Conservation (phyloP, 805 yeast species). For the Saccharomycopsis guyanensis region DNA sequence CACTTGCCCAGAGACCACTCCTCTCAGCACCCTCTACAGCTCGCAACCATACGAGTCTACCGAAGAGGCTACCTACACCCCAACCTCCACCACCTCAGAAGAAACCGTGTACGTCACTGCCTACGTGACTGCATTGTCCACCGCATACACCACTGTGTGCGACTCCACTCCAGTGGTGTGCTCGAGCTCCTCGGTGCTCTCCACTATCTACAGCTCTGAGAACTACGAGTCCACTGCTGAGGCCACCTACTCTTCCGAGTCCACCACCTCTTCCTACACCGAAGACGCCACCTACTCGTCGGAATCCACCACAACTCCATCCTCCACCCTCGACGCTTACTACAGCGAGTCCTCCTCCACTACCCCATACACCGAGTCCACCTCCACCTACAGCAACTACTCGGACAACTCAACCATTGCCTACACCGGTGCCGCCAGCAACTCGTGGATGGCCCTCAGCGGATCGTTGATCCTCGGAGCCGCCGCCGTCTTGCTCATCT, state of each 20-base stretch:
- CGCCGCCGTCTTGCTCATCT: conserved; percentile 17
- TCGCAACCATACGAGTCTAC: conserved; percentile 1
- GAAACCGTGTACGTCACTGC: conserved; percentile 20
- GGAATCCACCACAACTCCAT: background rate
- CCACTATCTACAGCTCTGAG: conserved; percentile 8
- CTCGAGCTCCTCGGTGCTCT: background rate
- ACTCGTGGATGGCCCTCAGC: conserved; percentile 1
- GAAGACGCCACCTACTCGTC: background rate
- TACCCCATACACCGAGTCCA: background rate
- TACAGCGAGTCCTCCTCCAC: conserved; percentile 4
- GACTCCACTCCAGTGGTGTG: conserved; percentile 1
- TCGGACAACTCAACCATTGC: conserved; percentile 1
- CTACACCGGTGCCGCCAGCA: conserved; percentile 11
- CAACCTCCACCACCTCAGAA: conserved; percentile 4
- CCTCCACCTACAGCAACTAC: conserved; percentile 4
- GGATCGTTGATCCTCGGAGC: conserved; percentile 18
- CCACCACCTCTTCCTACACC: background rate
- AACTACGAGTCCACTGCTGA: conserved; percentile 5
- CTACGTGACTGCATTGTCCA: conserved; percentile 19
- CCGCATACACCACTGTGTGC: conserved; percentile 15
- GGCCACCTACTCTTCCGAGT: background rate
- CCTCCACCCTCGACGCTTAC: conserved; percentile 18
- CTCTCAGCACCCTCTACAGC: background rate
- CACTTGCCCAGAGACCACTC: conserved; percentile 2
- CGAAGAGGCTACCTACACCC: background rate